Conservation (phyloP, 768 basidiomycete species). For the Lactarius psammicola region DNA sequence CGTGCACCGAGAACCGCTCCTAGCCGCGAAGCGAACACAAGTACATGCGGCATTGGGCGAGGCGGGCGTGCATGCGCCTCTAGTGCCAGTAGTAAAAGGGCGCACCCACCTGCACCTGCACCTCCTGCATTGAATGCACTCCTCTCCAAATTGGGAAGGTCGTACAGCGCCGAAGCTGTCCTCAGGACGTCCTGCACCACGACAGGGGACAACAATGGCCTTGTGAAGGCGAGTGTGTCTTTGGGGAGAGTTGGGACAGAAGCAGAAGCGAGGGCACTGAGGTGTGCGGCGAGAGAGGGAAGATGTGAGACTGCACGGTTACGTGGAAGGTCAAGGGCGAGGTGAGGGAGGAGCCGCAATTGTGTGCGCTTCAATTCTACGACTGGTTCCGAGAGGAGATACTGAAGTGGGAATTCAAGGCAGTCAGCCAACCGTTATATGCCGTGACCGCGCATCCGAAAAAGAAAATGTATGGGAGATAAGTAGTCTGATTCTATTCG, state of each 20-base stretch:
- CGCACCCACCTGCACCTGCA: slow-evolving; percentile 47
- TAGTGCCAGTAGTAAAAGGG: slow-evolving; percentile 63
- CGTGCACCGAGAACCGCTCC: slow-evolving; percentile 54
- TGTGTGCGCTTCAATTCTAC: slow-evolving; percentile 35
- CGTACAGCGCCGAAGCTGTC: slow-evolving; percentile 48
- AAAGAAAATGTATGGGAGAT: not conserved
- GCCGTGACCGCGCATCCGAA: not conserved
- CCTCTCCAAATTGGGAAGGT: slow-evolving; percentile 35
- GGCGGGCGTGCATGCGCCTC: slow-evolving; percentile 58
- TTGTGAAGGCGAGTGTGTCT: slow-evolving; percentile 16
- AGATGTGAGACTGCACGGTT: slow-evolving; percentile 16
- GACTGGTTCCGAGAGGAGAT: slow-evolving; percentile 27
- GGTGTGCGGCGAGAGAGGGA: slow-evolving; percentile 36
- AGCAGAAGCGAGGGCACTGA: slow-evolving; percentile 40
- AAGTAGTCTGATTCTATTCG: not conserved
- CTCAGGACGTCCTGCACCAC: slow-evolving; percentile 39
- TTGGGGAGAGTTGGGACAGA: slow-evolving; percentile 36
- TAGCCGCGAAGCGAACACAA: slow-evolving; percentile 37
- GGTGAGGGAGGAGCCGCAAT: slow-evolving; percentile 28
- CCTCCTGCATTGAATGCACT: slow-evolving; percentile 34
- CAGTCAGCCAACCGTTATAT: slow-evolving; percentile 4
- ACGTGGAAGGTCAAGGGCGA: slow-evolving; percentile 25
- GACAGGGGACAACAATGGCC: slow-evolving; percentile 8
- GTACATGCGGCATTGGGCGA: slow-evolving; percentile 11
- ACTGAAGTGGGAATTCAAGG: slow-evolving; percentile 5